Evolutionary conservation across 2,329 filamentous ascomycete genomes (phyloP).

Genomic region (Fusarium metavorans): DNA sequence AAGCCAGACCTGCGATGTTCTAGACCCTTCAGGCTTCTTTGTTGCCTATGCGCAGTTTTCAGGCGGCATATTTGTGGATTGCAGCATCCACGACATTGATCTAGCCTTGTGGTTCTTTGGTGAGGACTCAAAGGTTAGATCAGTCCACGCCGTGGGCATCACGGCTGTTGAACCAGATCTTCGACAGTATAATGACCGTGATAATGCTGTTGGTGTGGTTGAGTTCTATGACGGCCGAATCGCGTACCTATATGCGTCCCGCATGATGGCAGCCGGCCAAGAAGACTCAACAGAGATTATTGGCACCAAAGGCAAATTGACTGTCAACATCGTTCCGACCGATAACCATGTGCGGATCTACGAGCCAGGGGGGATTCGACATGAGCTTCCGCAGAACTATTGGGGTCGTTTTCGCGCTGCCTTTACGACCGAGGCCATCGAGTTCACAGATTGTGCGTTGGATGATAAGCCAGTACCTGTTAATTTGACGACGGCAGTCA

Average conservation of each 20-base stretch:
- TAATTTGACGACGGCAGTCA: slow-evolving; percentile 67
- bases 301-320: slow-evolving; percentile 73
- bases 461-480: slow-evolving; percentile 69
- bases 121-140: slow-evolving; percentile 43
- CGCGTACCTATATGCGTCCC: slow-evolving; percentile 71
- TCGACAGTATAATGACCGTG: slow-evolving; percentile 44
- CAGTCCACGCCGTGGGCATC: slow-evolving; percentile 46
- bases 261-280: slow-evolving; percentile 78
- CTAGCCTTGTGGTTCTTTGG: slow-evolving; percentile 49
- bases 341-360: slow-evolving; percentile 67
- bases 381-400: slow-evolving; percentile 72
- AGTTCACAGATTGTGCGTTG: slow-evolving; percentile 71
- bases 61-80: slow-evolving; percentile 77
- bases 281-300: slow-evolving; percentile 77
- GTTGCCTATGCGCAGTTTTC: slow-evolving; percentile 72
- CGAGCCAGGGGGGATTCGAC: slow-evolving; percentile 59
- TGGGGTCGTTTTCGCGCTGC: slow-evolving; percentile 73
- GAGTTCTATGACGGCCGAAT: slow-evolving; percentile 75
- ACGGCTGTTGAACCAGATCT: slow-evolving; percentile 46
- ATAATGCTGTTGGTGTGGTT: slow-evolving; percentile 63
- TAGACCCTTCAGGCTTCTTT: slow-evolving; percentile 44
- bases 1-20: background rate
- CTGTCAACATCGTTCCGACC: slow-evolving; percentile 67
- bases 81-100: slow-evolving; percentile 74
- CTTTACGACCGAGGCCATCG: slow-evolving; percentile 71